phyloP scores from a whole-genome alignment of 306 rosid species.

The Vigna radiata region DNA sequence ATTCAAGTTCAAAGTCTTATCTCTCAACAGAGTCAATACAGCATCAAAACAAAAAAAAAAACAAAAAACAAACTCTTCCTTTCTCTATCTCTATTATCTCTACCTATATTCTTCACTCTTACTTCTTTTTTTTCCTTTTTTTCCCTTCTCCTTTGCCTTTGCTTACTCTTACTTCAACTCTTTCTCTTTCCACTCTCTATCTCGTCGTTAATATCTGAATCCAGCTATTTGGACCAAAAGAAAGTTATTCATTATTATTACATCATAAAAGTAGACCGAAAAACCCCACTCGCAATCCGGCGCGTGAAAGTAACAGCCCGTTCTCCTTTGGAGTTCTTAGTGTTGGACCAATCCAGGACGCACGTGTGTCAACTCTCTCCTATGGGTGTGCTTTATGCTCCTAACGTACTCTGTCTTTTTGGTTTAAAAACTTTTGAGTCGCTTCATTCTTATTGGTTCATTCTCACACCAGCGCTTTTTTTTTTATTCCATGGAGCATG shows the following conservation, averaged over 20 bases:
- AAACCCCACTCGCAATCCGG: not conserved
- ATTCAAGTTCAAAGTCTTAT: conserved; percentile 24
- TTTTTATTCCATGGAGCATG: not conserved
- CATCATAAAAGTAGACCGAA: not conserved
- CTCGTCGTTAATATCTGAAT: conserved; percentile 48
- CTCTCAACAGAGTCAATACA: conserved; percentile 51
- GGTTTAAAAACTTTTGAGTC: conserved; percentile 28
- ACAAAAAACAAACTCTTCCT: conserved; percentile 1
- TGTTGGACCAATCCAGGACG: not conserved
- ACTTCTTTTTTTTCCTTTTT: not conserved
- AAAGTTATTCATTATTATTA: conserved; percentile 21
- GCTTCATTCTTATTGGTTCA: conserved; percentile 39
- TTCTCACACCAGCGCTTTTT: conserved; percentile 34
- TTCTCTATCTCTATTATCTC: not conserved
- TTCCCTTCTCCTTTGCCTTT: conserved; percentile 21
- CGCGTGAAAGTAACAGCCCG: conserved; percentile 1
- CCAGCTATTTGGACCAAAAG: conserved; percentile 47
- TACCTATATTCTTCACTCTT: not conserved
- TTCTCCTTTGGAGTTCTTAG: not conserved
- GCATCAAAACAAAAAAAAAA: not conserved
- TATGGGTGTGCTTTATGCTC: not conserved
- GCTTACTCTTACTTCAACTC: conserved; percentile 31
- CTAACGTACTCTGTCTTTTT: not conserved
- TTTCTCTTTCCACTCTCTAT: conserved; percentile 15
- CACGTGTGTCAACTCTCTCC: not conserved